Evolutionary conservation across 345 rosid genomes (phyloP), one percentile per base, ranked within the genome.

Genomic region (Dimocarpus longan): DNA sequence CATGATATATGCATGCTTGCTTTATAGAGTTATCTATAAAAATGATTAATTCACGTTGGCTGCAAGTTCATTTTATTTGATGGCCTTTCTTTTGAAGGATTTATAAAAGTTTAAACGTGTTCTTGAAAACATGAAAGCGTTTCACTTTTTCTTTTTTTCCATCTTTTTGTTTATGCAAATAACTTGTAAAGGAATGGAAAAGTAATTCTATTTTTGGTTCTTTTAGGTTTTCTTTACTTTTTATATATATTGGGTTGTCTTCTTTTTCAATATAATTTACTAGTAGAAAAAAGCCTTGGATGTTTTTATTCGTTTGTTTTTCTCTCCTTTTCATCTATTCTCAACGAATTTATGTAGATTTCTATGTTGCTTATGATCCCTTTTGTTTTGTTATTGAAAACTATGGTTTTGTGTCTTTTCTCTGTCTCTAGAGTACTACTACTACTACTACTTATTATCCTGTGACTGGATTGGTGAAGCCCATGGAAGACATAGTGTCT

Each of bases 401-500:
- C 21, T 22, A 60, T 62, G 77, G 3, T 46, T 46, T 9, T 10
- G 6, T 46, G 21, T 62, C 39, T 6, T 9, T 68, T 52, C 5
- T 42, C 0, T 48, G 2, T 44, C 5, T 76, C 6, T 32, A 80
- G 83, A 78, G 65, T 21, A 32, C 37, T 32, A 32, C 2, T 3
- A 32, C 2, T 3, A 32, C 37, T 32, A 32, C 37, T 32, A 15
- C 15, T 15, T 54, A 66, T 74, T 76, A 68, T 73, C 81, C 75
- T 62, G 86, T 76, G 71, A 39, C 52, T 22, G 75, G 75, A 37
- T 40, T 72, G 71, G 60, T 68, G 73, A 73, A 80, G 72, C 80
- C 87, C 69, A 85, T 87, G 88, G 86, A 78, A 16, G 80, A 75
- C 57, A 75, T 74, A 59, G 76, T 50, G 52, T 39, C 80, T 0